Evolutionary conservation across 441 rosid species (phyloP).

Genomic region (Arabidopsis hybrid): DNA sequence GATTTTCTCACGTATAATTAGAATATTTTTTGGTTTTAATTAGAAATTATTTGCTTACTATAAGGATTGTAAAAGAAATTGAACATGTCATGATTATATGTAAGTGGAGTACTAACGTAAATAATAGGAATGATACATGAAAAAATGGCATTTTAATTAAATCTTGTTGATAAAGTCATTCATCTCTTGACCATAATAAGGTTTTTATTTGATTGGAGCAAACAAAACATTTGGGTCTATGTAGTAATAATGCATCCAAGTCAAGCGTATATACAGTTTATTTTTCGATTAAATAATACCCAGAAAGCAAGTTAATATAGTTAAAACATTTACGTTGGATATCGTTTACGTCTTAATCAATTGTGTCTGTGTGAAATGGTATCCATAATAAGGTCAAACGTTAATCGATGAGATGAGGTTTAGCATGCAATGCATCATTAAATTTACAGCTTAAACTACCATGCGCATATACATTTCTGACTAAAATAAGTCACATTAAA

Average conservation of each 20-base stretch:
- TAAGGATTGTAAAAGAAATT: not conserved
- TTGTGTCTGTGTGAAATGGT: not conserved
- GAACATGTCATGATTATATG: not conserved
- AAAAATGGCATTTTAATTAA: not conserved
- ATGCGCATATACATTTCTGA: slow-evolving; percentile 26
- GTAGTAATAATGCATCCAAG: not conserved
- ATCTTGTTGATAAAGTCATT: not conserved
- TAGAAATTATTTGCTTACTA: not conserved
- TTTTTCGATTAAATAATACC: not conserved
- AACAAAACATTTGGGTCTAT: not conserved
- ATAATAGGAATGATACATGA: not conserved
- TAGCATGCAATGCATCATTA: slow-evolving; percentile 30
- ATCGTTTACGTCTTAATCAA: slow-evolving; percentile 14
- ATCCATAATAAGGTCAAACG: slow-evolving; percentile 15
- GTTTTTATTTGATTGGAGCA: not conserved
- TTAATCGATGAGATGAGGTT: slow-evolving; percentile 20
- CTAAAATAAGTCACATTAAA: not conserved
- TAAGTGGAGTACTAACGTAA: too few species aligned
- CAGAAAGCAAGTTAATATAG: slow-evolving; percentile 2
- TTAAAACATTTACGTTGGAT: not conserved
- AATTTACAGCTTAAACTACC: slow-evolving; percentile 23
- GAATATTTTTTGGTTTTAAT: too few species aligned
- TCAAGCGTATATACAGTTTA: not conserved
- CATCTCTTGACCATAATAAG: not conserved
- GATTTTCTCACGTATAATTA: not conserved